Conservation (phyloP, 176 grass and related monocot genomes). For the Tillandsia fasciculata region DNA sequence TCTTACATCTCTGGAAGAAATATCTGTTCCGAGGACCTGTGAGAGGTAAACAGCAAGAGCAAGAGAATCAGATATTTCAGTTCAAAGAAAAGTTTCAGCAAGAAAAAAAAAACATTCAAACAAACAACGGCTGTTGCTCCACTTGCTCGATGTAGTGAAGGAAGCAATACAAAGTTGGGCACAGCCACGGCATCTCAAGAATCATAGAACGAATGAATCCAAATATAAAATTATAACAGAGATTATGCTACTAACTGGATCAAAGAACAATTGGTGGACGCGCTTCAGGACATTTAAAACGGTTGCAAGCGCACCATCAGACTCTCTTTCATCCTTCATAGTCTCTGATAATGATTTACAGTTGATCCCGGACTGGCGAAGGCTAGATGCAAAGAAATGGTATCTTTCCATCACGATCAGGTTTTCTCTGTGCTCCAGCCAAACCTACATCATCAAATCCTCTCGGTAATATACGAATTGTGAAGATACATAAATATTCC, state of each 20-base stretch:
- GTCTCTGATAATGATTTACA: conserved; percentile 55
- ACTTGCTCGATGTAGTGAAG: not conserved
- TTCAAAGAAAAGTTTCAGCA: not conserved
- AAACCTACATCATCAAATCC: conserved; percentile 38
- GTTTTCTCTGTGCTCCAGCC: conserved; percentile 89
- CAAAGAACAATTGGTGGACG: conserved; percentile 66
- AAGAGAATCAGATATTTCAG: conserved; percentile 2
- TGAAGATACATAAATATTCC: conserved; percentile 5
- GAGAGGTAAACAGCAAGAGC: conserved; percentile 10
- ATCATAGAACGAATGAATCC: not conserved
- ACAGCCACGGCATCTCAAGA: not conserved
- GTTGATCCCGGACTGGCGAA: conserved; percentile 42
- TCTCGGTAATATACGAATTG: not conserved
- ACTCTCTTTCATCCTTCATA: conserved; percentile 78
- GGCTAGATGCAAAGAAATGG: conserved; percentile 85
- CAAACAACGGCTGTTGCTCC: not conserved
- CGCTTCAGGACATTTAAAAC: conserved; percentile 70
- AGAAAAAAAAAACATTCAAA: not conserved
- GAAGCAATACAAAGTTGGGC: not conserved
- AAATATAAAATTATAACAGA: not conserved
- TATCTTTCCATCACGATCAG: conserved; percentile 95
- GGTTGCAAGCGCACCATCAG: conserved; percentile 63
- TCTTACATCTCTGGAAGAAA: conserved; percentile 56
- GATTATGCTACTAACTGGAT: conserved; percentile 39
- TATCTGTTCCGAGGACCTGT: conserved; percentile 40